These are phyloP conservation scores for Crepidotus variabilis DNA, from an alignment of 768 basidiomycete genomes.

Conservation along the genomic window DNA sequence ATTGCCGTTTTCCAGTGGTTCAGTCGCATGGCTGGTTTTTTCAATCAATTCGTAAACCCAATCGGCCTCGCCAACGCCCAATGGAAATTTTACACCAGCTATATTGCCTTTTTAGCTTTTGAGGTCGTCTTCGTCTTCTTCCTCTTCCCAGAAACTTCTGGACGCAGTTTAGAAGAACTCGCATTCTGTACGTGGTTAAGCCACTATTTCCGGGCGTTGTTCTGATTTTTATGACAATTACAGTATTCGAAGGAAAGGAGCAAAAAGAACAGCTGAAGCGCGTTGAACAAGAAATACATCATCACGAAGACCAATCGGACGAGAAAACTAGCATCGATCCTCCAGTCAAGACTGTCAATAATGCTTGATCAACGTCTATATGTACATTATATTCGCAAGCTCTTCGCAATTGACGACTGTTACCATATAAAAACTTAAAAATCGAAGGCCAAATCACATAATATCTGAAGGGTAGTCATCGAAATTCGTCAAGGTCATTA, in stretches of 20 bases:
- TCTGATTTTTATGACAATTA: neutral
- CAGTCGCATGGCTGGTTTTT: slow-evolving; percentile 49
- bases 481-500: neutral
- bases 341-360: too few species aligned
- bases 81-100: slow-evolving; percentile 60
- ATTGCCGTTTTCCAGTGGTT: slow-evolving; percentile 60
- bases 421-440: neutral
- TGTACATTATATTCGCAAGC: too few species aligned
- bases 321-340: neutral
- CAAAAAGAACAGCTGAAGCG: neutral
- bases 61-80: slow-evolving; percentile 55
- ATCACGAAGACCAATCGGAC: neutral
- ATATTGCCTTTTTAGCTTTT: slow-evolving; percentile 48
- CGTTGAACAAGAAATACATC: neutral
- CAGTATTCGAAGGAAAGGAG: neutral
- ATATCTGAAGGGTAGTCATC: neutral
- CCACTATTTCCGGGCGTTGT: neutral
- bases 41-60: slow-evolving; percentile 67
- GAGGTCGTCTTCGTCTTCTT: slow-evolving; percentile 57
- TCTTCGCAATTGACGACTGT: too few species aligned
- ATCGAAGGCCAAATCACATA: neutral
- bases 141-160: slow-evolving; percentile 58
- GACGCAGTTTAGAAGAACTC: slow-evolving; percentile 53
- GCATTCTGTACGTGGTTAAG: slow-evolving; percentile 44
- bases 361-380: too few species aligned